Evolutionary conservation across 305 asterid species (phyloP).

Genomic region (Rubia balearica): DNA sequence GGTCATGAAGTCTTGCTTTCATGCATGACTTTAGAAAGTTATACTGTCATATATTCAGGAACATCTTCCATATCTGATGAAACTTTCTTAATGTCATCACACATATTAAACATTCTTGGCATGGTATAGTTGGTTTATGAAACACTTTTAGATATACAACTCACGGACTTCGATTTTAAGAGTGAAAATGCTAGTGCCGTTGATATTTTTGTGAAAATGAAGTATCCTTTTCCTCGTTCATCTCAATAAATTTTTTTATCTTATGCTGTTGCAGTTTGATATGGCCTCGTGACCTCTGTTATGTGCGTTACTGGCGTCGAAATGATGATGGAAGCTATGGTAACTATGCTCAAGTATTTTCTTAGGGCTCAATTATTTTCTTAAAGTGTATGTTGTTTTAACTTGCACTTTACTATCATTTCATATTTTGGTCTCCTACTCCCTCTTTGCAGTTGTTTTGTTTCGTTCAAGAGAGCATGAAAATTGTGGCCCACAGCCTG

Average conservation of each 20-base stretch:
- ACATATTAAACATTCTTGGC: neutral
- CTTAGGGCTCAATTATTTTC: conserved; percentile 11
- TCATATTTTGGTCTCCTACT: neutral
- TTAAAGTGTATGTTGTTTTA: neutral
- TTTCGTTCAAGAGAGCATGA: conserved; percentile 96
- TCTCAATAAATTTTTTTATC: neutral
- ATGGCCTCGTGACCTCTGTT: conserved; percentile 99
- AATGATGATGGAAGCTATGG: conserved; percentile 99
- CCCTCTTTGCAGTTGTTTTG: conserved; percentile 67
- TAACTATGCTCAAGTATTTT: conserved; percentile 25
- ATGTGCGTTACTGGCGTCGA: conserved; percentile 98
- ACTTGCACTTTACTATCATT: neutral
- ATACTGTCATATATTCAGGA: neutral
- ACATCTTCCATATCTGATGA: neutral
- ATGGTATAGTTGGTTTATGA: neutral
- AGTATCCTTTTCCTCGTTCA: neutral
- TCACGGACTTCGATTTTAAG: neutral
- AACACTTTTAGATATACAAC: neutral
- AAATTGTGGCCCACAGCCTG: conserved; percentile 92
- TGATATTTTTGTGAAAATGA: neutral
- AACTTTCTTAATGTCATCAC: neutral
- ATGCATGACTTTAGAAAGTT: neutral
- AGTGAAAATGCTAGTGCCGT: neutral
- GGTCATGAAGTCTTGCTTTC: neutral
- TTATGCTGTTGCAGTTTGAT: conserved; percentile 53